Evolutionary conservation across 257 asterid species (phyloP).

Genomic region (Solanum pinnatisectum): DNA sequence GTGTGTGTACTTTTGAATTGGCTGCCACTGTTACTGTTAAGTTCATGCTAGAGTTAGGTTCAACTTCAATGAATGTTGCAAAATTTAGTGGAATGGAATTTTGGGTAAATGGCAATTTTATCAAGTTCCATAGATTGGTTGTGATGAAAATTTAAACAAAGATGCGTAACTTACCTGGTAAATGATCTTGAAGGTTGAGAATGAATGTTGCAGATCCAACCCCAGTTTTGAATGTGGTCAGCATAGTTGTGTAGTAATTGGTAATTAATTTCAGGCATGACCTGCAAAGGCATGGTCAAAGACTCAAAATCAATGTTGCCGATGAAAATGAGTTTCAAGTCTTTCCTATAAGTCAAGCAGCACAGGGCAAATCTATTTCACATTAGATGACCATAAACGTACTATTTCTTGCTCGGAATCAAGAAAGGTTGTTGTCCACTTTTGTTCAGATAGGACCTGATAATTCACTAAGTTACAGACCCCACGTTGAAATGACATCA

Average conservation of each 20-base stretch:
- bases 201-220: slow-evolving; percentile 80
- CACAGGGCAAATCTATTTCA: not conserved
- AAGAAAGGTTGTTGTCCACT: not conserved
- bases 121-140: not conserved
- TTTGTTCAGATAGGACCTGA: not conserved
- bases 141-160: not conserved
- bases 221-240: slow-evolving; percentile 67
- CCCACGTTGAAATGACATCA: slow-evolving; percentile 1
- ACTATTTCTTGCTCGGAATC: not conserved
- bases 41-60: not conserved
- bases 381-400: not conserved
- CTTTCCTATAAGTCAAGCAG: not conserved
- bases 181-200: slow-evolving; percentile 57
- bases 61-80: not conserved
- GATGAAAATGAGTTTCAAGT: not conserved
- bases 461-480: not conserved
- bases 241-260: slow-evolving; percentile 80
- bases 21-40: not conserved
- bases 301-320: not conserved
- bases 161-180: slow-evolving; percentile 35
- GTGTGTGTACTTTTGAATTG: no score
- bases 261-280: slow-evolving; percentile 47
- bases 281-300: slow-evolving; percentile 23
- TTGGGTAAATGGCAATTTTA: not conserved
- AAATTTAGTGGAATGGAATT: not conserved